phyloP scores from a whole-genome alignment of 148 eudicot species.

The Camellia japonica region DNA sequence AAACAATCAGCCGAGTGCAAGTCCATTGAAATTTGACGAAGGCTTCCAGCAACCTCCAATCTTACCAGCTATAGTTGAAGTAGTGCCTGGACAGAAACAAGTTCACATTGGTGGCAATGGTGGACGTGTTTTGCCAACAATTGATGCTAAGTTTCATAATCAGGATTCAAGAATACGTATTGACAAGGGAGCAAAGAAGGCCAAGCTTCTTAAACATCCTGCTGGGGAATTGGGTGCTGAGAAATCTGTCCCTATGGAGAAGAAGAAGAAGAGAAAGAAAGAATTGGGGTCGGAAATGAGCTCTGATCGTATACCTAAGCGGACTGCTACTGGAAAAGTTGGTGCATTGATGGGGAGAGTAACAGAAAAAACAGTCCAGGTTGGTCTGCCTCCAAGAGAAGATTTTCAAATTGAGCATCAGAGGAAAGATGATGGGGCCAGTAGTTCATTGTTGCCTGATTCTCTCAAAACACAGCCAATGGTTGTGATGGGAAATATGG shows the following conservation, averaged over 20 bases:
- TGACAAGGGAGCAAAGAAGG: constrained; percentile 35
- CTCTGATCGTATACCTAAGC: constrained; percentile 20
- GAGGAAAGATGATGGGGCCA: constrained; percentile 21
- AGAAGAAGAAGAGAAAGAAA: constrained; percentile 43
- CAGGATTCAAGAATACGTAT: constrained; percentile 17
- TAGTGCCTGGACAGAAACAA: constrained; percentile 18
- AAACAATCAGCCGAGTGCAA: no score
- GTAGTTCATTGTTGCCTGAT: constrained; percentile 20
- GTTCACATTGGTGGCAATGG: constrained; percentile 4
- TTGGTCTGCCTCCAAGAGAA: constrained; percentile 24
- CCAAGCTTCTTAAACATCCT: constrained; percentile 41
- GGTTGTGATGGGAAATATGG: constrained; percentile 17
- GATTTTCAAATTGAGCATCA: constrained; percentile 16
- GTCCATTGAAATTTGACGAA: no score
- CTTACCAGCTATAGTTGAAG: not conserved
- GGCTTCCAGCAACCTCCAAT: no score
- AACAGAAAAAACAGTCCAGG: constrained; percentile 19
- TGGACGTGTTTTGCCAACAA: not conserved
- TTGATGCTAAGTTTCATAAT: constrained; percentile 15
- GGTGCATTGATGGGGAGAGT: constrained; percentile 19
- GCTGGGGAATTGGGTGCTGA: constrained; percentile 36
- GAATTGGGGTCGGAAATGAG: constrained; percentile 21
- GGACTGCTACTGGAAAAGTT: constrained; percentile 17
- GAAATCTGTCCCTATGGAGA: constrained; percentile 30
- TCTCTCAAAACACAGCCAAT: constrained; percentile 20